Base-by-base conservation (phyloP, 495 filamentous ascomycete genomes). In the Hypomontagnella monticulosa region DNA sequence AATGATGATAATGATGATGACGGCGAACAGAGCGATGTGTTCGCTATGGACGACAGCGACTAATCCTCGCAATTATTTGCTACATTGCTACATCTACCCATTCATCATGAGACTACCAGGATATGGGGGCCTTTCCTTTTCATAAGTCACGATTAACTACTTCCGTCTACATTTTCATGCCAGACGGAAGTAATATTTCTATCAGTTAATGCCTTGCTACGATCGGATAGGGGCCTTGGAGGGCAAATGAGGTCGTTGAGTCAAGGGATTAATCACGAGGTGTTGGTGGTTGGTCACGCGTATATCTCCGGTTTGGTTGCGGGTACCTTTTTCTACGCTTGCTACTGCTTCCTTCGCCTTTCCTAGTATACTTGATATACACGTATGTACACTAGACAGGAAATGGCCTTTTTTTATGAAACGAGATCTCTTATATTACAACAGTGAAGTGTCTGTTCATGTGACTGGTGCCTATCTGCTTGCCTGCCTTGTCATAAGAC, bases 21-120 rank as follows among this genome's bases (percentile, higher is more conserved):
- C 10, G 23, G 6, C 23, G 50, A 56, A 3, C 52, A 43, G 20
- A 63, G 54, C 19, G 60, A 72, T 23, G 71, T 68, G 11, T 78
- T 76, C 42, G 66, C 54, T 9, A 75, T 76, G 67, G 74, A 77
- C 23, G 73, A 74, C 32, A 69, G 71, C 53, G 71, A 74, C 40
- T 74, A 20, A 68, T 47, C 53, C 14, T 55, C 44, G 16, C 50
- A 33, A 41, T 51, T 19, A 18, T 34, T 18, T 1, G 34, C 15
- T 36, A 40, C 19, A 19, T 23, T 51, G 30, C 23, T 36, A 18
- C 7, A 23, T 14, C 20, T 18, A 1, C 27, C 16, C 12, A 12
- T 27, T 27, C 12, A 8, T 52, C 47, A 50, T 32, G 8, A 0
- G 44, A 15, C 4, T 44, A 30, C 23, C 23, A 14, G 34, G 16